These are phyloP conservation scores for Lolium multiflorum DNA, from an alignment of 176 grass and related monocot genomes.

Conservation along the genomic window DNA sequence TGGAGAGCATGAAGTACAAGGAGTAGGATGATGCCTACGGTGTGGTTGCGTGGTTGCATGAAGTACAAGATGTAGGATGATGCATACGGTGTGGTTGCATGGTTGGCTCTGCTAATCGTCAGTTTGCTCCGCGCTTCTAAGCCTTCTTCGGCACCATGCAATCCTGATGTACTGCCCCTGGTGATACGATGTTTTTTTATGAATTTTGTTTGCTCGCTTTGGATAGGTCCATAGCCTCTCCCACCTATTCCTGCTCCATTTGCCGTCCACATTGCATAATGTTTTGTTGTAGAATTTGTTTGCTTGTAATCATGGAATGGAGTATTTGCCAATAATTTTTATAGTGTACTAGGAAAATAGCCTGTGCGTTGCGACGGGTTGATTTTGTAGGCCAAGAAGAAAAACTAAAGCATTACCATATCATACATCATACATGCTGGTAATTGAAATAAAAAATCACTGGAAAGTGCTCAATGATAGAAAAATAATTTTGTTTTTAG, in stretches of 20 bases:
- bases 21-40: conserved; percentile 40
- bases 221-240: background rate
- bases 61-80: conserved; percentile 71
- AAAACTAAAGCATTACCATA: too few relatives aligned
- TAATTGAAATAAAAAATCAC: too few relatives aligned
- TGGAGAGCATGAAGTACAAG: conserved; percentile 82
- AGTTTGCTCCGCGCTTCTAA: background rate
- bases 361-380: too few relatives aligned
- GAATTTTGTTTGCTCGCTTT: background rate
- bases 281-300: conserved; percentile 26
- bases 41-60: conserved; percentile 38
- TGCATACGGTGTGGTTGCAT: background rate
- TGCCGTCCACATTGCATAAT: background rate
- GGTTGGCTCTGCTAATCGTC: background rate
- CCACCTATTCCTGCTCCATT: background rate
- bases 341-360: too few relatives aligned
- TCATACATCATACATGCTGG: too few relatives aligned
- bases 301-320: background rate
- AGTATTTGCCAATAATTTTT: conserved; percentile 15
- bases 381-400: too few relatives aligned
- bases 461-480: too few relatives aligned
- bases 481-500: too few relatives aligned
- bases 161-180: background rate
- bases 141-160: background rate
- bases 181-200: conserved; percentile 22